phyloP scores from a whole-genome alignment of 345 rosid species.

The Zanthoxylum bungeanum region DNA sequence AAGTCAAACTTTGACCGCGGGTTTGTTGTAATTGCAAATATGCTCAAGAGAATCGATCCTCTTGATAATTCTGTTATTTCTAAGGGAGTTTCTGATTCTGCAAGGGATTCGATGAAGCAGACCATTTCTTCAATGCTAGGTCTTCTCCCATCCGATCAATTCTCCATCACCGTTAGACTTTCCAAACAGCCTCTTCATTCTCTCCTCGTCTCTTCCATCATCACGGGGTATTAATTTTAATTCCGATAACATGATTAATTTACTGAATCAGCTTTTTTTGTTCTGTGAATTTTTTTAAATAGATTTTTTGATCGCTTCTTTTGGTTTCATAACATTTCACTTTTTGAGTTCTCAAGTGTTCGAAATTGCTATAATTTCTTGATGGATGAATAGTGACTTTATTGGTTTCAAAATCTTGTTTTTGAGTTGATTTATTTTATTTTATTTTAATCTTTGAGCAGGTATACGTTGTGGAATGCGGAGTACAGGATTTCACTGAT shows the following conservation, averaged over 20 bases:
- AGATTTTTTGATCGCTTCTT: too few relatives aligned
- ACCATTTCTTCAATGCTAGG: slow-evolving; percentile 77
- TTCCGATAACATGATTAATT: not conserved
- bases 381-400: not conserved
- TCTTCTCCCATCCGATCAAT: slow-evolving; percentile 84
- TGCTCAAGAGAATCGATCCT: slow-evolving; percentile 74
- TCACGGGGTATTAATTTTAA: slow-evolving; percentile 79
- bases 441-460: slow-evolving; percentile 17
- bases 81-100: slow-evolving; percentile 77
- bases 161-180: slow-evolving; percentile 56
- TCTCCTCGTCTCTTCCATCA: slow-evolving; percentile 70
- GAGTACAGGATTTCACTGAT: slow-evolving; percentile 76
- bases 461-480: slow-evolving; percentile 94
- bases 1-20: slow-evolving; percentile 67
- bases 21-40: slow-evolving; percentile 70
- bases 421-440: not conserved
- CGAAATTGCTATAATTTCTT: too few relatives aligned
- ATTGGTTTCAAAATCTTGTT: too few relatives aligned
- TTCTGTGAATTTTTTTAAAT: too few relatives aligned
- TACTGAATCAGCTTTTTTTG: too few relatives aligned
- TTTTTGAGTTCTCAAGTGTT: too few relatives aligned
- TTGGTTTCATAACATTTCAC: too few relatives aligned
- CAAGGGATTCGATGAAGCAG: slow-evolving; percentile 91
- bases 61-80: slow-evolving; percentile 75
- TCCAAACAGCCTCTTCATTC: slow-evolving; percentile 63